Evolutionary conservation across 2,329 filamentous ascomycete species (phyloP).

Genomic region (Berkeleyomyces rouxiae): DNA sequence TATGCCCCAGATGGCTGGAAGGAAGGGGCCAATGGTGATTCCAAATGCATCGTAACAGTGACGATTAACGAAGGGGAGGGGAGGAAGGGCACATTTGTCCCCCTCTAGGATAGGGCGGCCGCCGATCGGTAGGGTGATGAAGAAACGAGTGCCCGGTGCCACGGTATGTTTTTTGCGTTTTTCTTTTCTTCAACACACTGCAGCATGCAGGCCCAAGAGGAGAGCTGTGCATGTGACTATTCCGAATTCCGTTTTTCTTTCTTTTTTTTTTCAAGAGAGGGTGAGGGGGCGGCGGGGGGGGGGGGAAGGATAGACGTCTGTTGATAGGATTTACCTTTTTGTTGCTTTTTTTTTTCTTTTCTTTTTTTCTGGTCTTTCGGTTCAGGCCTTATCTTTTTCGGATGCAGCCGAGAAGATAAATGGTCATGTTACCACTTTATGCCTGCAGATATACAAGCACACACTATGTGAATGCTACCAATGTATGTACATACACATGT

Average conservation of each 20-base stretch:
- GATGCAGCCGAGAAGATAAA: background rate
- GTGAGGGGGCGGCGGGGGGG: no score
- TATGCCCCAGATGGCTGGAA: no score
- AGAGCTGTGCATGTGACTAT: no score
- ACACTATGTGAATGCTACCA: no score
- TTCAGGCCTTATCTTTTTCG: background rate
- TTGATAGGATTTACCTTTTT: no score
- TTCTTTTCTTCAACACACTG: no score
- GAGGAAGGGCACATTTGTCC: background rate
- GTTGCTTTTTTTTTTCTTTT: background rate
- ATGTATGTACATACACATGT: background rate
- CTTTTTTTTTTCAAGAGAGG: background rate
- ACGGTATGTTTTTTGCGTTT: no score
- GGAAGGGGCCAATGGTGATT: no score
- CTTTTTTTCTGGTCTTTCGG: background rate
- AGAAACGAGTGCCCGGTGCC: background rate
- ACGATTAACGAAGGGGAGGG: background rate
- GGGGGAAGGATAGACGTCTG: no score
- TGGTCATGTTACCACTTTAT: background rate
- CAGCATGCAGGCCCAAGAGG: background rate
- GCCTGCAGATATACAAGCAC: background rate
- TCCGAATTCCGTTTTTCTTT: background rate
- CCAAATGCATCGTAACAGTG: no score
- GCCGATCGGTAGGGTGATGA: background rate
- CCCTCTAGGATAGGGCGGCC: background rate